Evolutionary conservation across 1,284 basidiomycete genomes (phyloP).

Genomic region (Tilletiaria anomala): DNA sequence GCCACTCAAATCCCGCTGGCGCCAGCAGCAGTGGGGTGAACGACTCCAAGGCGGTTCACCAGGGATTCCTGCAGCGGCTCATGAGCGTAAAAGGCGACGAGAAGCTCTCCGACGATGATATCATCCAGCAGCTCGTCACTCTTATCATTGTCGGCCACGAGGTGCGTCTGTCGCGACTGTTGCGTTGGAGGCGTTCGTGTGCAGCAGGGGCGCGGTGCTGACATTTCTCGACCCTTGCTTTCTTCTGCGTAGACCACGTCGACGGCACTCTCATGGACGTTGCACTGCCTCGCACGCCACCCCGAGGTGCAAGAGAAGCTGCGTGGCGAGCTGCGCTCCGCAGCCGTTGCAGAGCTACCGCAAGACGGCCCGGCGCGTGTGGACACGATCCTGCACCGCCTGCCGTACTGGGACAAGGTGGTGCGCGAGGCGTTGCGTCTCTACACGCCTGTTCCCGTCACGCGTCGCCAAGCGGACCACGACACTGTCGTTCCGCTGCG

Average conservation of each 20-base stretch:
- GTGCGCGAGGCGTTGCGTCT: constrained; percentile 25
- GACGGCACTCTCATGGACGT: constrained; percentile 28
- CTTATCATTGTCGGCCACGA: constrained; percentile 34
- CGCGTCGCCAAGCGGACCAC: too few species aligned
- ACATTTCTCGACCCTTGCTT: too few species aligned
- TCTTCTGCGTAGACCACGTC: constrained; percentile 35
- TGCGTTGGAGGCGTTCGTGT: too few species aligned
- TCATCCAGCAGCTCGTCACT: constrained; percentile 29
- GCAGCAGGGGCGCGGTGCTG: too few species aligned
- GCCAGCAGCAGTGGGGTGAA: too few species aligned
- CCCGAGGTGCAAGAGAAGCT: constrained; percentile 14
- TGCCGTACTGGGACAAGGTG: constrained; percentile 25
- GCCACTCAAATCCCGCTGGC: too few species aligned
- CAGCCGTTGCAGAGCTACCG: constrained; percentile 5
- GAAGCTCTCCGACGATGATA: constrained; percentile 20
- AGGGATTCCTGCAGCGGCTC: too few species aligned
- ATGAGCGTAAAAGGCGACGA: too few species aligned
- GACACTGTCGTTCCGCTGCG: too few species aligned
- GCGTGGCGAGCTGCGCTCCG: constrained; percentile 18
- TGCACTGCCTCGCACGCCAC: constrained; percentile 16
- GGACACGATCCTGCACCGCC: too few species aligned
- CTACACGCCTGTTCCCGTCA: constrained; percentile 17
- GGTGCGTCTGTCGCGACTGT: too few species aligned
- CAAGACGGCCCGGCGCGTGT: constrained; percentile 24
- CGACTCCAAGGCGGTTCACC: too few species aligned